A percentile compares a stretch with the other conserved stretches of the same genome.
Evolutionary conservation across 2,329 filamentous ascomycete species (phyloP).

Genomic region (Fusarium haematococcum): DNA sequence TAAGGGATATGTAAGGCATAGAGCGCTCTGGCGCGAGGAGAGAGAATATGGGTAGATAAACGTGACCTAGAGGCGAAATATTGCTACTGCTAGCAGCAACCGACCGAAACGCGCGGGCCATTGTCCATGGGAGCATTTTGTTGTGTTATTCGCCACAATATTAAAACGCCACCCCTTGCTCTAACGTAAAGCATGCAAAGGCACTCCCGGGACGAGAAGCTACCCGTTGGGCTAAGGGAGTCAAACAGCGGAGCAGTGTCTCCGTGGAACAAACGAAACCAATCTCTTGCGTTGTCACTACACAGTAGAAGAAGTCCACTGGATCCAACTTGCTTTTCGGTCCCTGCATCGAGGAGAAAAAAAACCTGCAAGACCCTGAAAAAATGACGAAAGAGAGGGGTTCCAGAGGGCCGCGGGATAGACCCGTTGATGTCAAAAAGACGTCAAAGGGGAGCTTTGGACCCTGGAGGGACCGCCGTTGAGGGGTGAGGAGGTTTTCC

Average conservation of each 20-base stretch:
- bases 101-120: constrained; percentile 1
- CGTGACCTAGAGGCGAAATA: constrained; percentile 20
- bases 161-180: constrained; percentile 15
- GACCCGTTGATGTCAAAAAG: constrained; percentile 5
- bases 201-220: neutral
- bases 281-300: neutral
- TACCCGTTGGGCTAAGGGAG: neutral
- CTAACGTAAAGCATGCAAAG: neutral
- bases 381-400: constrained; percentile 6
- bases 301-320: neutral
- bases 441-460: constrained; percentile 17
- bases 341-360: constrained; percentile 9
- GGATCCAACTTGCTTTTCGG: neutral
- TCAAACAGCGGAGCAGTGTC: neutral
- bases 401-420: neutral
- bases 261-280: neutral
- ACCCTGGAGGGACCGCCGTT: neutral
- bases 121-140: constrained; percentile 8
- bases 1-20: neutral
- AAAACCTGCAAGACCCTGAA: constrained; percentile 7
- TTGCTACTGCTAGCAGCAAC: constrained; percentile 4
- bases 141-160: constrained; percentile 24
- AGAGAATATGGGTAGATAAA: constrained; percentile 35
- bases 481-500: neutral
- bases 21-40: neutral